Evolutionary conservation across 2,329 filamentous ascomycete genomes (phyloP), one percentile per base, ranked within the genome.

Genomic region (Paraphoma chrysanthemicola): DNA sequence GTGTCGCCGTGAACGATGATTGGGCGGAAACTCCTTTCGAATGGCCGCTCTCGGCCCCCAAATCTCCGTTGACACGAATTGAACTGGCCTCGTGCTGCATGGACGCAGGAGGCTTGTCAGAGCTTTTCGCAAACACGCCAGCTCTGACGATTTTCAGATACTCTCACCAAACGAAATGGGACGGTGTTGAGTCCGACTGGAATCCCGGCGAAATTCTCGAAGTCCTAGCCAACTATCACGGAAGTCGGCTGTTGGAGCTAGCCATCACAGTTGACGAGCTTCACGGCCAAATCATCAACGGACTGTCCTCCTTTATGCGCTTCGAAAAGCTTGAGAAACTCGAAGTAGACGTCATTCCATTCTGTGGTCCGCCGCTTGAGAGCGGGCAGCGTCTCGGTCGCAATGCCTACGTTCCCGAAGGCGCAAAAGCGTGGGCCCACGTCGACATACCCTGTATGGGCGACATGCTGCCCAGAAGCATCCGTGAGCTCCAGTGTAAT

Each of bases 361-460:
- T 76, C 50, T 72, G 70, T 16, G 73, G 73, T 0, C 73, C 73
- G 7, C 73, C 73, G 3, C 39, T 76, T 2, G 72, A 74, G 53
- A 73, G 70, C 42, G 73, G 72, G 1, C 73, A 76, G 42, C 62
- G 62, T 7, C 62, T 57, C 3, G 73, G 73, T 12, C 36, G 56
- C 11, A 48, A 68, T 14, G 44, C 60, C 8, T 49, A 48, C 8
- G 16, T 66, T 1, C 72, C 72, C 1, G 44, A 58, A 3, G 70
- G 67, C 2, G 65, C 62, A 3, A 51, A 1, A 16, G 56, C 64
- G 1, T 76, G 73, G 73, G 51, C 57, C 2, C 53, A 70, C 23
- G 43, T 60, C 31, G 73, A 76, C 28, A 76, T 76, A 4, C 73
- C 72, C 1, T 76, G 73, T 39, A 63, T 76, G 51, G 73, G 70